Conservation (phyloP, 192 early-diverging fungal genomes). For the Backusella sp. region DNA sequence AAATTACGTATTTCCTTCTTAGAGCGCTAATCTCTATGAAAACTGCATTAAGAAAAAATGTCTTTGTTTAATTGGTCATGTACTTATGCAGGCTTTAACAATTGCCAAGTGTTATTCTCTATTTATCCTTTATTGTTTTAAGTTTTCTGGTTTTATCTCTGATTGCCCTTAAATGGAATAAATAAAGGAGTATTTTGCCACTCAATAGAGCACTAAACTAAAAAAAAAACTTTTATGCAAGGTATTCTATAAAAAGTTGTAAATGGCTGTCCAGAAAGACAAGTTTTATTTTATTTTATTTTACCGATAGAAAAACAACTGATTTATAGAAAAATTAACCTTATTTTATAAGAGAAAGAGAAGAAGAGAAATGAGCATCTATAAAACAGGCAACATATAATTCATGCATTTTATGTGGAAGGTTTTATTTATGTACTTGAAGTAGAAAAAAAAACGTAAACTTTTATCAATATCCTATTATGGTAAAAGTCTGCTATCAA, state of each 20-base stretch:
- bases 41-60: not conserved
- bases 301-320: not conserved
- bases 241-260: too few species aligned
- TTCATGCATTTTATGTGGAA: not conserved
- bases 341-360: not conserved
- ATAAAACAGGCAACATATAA: not conserved
- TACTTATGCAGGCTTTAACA: not conserved
- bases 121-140: not conserved
- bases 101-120: not conserved
- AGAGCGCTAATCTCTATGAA: not conserved
- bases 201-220: not conserved
- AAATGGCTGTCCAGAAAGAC: not conserved
- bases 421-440: not conserved
- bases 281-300: not conserved
- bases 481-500: not conserved
- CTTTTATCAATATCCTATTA: not conserved
- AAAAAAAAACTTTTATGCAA: not conserved
- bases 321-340: not conserved
- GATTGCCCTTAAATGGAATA: not conserved
- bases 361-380: not conserved
- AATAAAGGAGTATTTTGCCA: not conserved
- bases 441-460: not conserved
- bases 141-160: not conserved
- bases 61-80: not conserved
- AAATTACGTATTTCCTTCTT: not conserved